phyloP scores from a whole-genome alignment of 192 early-diverging fungal species.

The Coemansia sp. region DNA sequence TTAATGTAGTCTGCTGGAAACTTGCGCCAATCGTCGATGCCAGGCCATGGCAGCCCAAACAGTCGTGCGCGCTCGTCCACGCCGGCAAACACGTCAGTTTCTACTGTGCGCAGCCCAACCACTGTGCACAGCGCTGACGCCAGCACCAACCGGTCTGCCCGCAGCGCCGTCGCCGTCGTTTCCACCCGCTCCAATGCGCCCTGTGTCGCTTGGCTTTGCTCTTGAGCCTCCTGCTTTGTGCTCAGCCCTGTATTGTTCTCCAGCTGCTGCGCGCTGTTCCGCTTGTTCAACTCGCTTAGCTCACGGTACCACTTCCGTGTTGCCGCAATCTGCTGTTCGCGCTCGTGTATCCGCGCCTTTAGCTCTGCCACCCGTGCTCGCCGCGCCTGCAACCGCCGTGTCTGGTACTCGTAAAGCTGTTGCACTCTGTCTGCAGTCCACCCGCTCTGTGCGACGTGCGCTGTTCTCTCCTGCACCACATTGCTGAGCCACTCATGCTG shows the following conservation, averaged over 20 bases:
- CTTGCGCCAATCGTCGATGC: constrained; percentile 46
- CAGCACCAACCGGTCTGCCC: constrained; percentile 33
- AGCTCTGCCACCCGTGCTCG: constrained; percentile 27
- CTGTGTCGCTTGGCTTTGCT: neutral
- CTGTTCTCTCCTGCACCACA: neutral
- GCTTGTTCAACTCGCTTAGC: constrained; percentile 2
- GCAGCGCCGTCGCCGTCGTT: constrained; percentile 14
- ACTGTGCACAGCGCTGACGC: constrained; percentile 40
- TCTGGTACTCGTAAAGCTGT: constrained; percentile 36
- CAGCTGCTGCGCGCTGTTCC: neutral
- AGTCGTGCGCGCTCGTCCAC: constrained; percentile 28
- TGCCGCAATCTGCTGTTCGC: constrained; percentile 31
- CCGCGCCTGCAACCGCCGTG: constrained; percentile 17
- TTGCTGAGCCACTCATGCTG: constrained; percentile 37
- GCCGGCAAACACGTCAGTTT: constrained; percentile 22
- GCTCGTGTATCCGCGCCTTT: constrained; percentile 18
- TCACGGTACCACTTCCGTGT: constrained; percentile 19
- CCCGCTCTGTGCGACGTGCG: neutral
- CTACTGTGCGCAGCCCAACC: constrained; percentile 41
- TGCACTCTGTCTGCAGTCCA: neutral
- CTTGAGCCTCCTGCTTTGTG: neutral
- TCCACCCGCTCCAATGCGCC: constrained; percentile 5
- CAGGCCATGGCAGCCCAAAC: constrained; percentile 54
- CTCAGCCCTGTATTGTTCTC: neutral
- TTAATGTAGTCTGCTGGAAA: constrained; percentile 52